Evolutionary conservation across 345 rosid genomes (phyloP), one percentile per base, ranked within the genome.

Genomic region (Bruguiera gymnorhiza): DNA sequence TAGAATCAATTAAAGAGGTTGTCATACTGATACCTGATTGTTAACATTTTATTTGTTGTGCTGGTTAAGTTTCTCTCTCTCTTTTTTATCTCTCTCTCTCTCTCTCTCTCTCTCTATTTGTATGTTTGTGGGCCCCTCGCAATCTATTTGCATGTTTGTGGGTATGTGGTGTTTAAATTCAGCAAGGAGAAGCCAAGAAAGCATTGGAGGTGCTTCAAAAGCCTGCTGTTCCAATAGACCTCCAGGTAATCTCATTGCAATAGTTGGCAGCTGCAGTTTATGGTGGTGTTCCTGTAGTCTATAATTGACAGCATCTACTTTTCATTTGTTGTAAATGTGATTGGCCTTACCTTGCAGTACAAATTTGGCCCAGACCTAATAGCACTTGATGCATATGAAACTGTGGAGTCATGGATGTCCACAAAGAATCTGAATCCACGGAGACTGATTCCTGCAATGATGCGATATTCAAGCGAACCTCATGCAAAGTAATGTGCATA

Each of bases 401-500:
- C 99, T 48, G 98, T 95, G 78, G 99, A 95, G 80, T 90, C 96
- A 67, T 95, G 99, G 98, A 90, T 95, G 97, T 80, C 89, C 68
- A 86, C 83, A 60, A 87, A 92, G 80, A 82, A 90, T 73, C 83
- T 95, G 64, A 90, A 92, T 70, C 98, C 99, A 30, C 86, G 98
- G 85, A 95, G 89, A 76, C 77, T 95, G 67, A 86, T 92, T 77
- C 96, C 98, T 78, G 97, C 99, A 67, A 92, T 95, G 99, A 90
- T 95, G 98, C 97, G 97, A 56, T 95, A 95, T 86, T 90, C 97
- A 77, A 90, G 93, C 74, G 98, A 92, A 83, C 98, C 98, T 83
- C 99, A 92, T 95, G 97, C 98, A 70, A 95, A 90, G 99, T 95
- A 90, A 79, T 69, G 67, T 37, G 30, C 65, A 53, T 31, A 57